These are phyloP conservation scores for Phanerochaete sordida DNA, from an alignment of 768 basidiomycete species.

Conservation along the genomic window DNA sequence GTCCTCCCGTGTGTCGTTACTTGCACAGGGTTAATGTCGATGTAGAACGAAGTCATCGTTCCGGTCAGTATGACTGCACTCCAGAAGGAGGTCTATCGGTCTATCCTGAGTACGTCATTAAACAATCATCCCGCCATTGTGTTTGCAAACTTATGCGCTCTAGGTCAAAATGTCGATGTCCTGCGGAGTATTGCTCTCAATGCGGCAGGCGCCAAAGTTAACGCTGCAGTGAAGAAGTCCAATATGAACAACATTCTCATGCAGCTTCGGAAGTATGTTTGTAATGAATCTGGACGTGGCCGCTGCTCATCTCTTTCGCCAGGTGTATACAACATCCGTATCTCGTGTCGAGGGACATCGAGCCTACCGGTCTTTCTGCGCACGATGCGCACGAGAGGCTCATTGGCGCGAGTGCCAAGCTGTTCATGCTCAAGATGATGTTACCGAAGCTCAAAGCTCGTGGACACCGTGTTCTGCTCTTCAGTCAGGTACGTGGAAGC, in stretches of 20 bases:
- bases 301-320: too few species aligned
- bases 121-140: not conserved
- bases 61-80: slow-evolving; percentile 85
- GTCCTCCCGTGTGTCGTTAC: not conserved
- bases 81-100: slow-evolving; percentile 86
- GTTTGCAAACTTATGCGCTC: slow-evolving; percentile 3
- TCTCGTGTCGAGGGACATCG: slow-evolving; percentile 75
- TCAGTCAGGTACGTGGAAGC: slow-evolving; percentile 70
- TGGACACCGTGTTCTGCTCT: slow-evolving; percentile 86
- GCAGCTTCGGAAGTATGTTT: slow-evolving; percentile 77
- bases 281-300: not conserved
- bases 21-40: not conserved
- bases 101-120: slow-evolving; percentile 62
- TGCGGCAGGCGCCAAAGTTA: slow-evolving; percentile 26
- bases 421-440: slow-evolving; percentile 70
- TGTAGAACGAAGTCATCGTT: slow-evolving; percentile 85
- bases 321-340: slow-evolving; percentile 94
- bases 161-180: slow-evolving; percentile 70
- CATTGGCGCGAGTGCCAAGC: slow-evolving; percentile 82
- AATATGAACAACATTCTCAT: slow-evolving; percentile 82
- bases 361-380: slow-evolving; percentile 56
- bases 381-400: slow-evolving; percentile 73
- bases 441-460: slow-evolving; percentile 81
- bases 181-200: slow-evolving; percentile 56
- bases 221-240: slow-evolving; percentile 37